phyloP scores from a whole-genome alignment of 305 asterid genomes.

The Fraxinus nigra region DNA sequence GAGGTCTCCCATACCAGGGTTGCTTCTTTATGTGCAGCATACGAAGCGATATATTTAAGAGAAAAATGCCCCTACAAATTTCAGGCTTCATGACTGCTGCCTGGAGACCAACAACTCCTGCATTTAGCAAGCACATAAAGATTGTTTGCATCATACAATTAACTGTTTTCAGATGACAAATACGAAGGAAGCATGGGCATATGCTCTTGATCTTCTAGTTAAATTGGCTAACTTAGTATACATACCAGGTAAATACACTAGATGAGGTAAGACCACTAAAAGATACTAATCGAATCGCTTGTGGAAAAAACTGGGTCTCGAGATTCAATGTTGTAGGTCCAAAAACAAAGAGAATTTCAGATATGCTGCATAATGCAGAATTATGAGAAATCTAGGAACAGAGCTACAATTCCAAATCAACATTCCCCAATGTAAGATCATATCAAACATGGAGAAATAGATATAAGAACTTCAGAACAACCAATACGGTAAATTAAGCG shows the following conservation, averaged over 20 bases:
- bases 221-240: background rate
- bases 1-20: conserved; percentile 80
- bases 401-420: background rate
- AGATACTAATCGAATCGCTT: background rate
- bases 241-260: background rate
- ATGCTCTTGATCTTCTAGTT: background rate
- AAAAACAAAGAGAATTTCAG: background rate
- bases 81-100: conserved; percentile 71
- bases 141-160: background rate
- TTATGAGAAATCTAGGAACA: background rate
- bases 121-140: conserved; percentile 5
- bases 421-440: background rate
- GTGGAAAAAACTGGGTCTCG: background rate
- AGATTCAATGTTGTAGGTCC: background rate
- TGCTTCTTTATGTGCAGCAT: conserved; percentile 91
- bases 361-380: background rate
- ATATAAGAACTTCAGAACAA: background rate
- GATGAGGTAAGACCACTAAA: background rate
- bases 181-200: background rate
- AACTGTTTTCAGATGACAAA: background rate
- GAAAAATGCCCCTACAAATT: conserved; percentile 73
- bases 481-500: background rate
- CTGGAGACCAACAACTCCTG: conserved; percentile 96
- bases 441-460: background rate
- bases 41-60: conserved; percentile 82